A percentile compares a stretch with the other conserved stretches of the same genome.
Evolutionary conservation across 2,329 filamentous ascomycete species (phyloP).

Genomic region (Ceratocystis cubensis): DNA sequence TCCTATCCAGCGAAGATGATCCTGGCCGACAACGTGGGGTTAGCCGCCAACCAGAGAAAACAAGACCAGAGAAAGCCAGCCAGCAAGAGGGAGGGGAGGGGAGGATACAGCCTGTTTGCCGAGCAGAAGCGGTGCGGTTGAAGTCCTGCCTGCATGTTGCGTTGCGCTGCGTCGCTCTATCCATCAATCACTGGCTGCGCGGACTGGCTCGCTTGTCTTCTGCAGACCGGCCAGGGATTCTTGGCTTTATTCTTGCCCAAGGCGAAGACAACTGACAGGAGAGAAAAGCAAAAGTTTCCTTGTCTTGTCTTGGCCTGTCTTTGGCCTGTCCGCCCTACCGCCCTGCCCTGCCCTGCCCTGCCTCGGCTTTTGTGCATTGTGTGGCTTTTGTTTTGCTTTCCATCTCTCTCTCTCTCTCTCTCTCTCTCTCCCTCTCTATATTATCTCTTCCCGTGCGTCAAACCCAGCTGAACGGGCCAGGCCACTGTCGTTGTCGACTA

Average conservation of each 20-base stretch:
- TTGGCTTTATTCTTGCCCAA: neutral
- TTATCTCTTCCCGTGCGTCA: neutral
- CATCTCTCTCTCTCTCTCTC: neutral
- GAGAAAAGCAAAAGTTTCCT: neutral
- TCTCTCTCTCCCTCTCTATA: neutral
- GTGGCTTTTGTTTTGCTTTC: neutral
- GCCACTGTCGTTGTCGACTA: neutral
- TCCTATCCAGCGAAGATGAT: neutral
- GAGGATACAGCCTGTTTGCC: neutral
- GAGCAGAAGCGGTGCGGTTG: neutral
- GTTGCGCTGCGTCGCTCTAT: neutral
- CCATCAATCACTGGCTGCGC: neutral
- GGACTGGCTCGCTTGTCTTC: neutral
- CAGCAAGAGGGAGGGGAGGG: too few relatives aligned
- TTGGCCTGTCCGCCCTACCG: neutral
- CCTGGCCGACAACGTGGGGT: slow-evolving; percentile 3
- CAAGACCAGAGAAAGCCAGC: neutral
- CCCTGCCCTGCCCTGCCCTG: too few relatives aligned
- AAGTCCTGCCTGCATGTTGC: neutral
- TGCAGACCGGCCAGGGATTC: neutral
- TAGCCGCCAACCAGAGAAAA: slow-evolving; percentile 5
- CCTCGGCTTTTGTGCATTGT: neutral
- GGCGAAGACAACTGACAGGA: neutral
- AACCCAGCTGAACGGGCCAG: neutral
- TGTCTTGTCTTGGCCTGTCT: neutral